Base-by-base conservation (phyloP, 2,329 filamentous ascomycete genomes). In the Neonectria faginata region DNA sequence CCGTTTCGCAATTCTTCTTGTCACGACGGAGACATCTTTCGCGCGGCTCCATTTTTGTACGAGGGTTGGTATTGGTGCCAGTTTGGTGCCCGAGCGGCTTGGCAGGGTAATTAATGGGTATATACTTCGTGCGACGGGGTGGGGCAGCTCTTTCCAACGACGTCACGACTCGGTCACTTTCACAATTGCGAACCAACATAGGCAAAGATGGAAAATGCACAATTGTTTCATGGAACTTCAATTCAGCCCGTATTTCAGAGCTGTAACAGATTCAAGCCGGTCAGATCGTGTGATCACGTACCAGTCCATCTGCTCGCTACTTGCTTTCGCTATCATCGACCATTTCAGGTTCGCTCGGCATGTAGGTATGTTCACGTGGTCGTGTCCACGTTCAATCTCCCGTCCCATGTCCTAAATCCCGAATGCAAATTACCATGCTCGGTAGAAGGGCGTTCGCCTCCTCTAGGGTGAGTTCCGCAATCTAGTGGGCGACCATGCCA, bases 401-500 rank as follows among this genome's bases (percentile, higher is more conserved):
- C 39, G 29, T 55, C 51, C 50, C 56, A 44, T 29, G 36, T 52
- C 60, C 62, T 47, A 44, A 9, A 55, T 31, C 42, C 57, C 47
- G 44, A 45, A 16, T 44, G 10, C 36, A 54, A 44, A 31, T 51
- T 10, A 33, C 45, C 41, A 60, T 54, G 7, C 42, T 44, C 27
- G 8, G 2, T 4, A 50, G 60, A 54, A 52, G 44, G 69, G 61
- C 45, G 41, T 62, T 52, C 58, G 47, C 60, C 60, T 27, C 22
- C 69, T 77, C 62, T 83, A 84, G 68, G 45, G n/a, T 20, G 39
- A 5, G 5, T 4, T 20, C n/a, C 44, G 7, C 29, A 68, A 68
- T 77, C 64, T 83, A 84, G 69, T 84, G 82, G 65, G 77, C 72
- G 64, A 76, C 75, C 71, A 83, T 81, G 39, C 76, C 67, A 58